phyloP scores from a whole-genome alignment of 2,329 filamentous ascomycete species.

The Phoma herbarum region DNA sequence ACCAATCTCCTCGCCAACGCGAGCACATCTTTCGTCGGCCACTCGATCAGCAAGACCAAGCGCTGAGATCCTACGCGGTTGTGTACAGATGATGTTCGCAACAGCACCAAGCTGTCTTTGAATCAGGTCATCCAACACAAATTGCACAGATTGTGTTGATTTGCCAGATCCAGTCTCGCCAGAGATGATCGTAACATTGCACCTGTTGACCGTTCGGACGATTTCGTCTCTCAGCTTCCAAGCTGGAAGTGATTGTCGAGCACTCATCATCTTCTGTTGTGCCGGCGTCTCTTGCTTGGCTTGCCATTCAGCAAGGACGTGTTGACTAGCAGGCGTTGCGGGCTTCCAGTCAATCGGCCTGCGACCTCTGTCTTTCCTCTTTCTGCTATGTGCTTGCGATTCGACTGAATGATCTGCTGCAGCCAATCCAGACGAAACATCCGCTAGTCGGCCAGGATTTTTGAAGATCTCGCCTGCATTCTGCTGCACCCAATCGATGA shows the following conservation, averaged over 20 bases:
- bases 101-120: slow-evolving; percentile 74
- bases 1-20: slow-evolving; percentile 86
- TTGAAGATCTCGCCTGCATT: slow-evolving; percentile 84
- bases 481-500: slow-evolving; percentile 90
- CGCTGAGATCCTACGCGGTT: slow-evolving; percentile 92
- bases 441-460: slow-evolving; percentile 81
- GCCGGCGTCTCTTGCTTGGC: slow-evolving; percentile 69
- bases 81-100: slow-evolving; percentile 93
- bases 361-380: slow-evolving; percentile 35
- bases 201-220: slow-evolving; percentile 74
- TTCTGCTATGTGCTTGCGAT: slow-evolving; percentile 26
- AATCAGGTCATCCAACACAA: slow-evolving; percentile 91
- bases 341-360: slow-evolving; percentile 71
- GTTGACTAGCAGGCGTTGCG: slow-evolving; percentile 66
- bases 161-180: slow-evolving; percentile 98
- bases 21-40: slow-evolving; percentile 84
- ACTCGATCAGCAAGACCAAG: slow-evolving; percentile 94
- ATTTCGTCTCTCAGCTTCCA: slow-evolving; percentile 85
- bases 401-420: slow-evolving; percentile 57
- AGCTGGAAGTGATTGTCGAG: slow-evolving; percentile 79
- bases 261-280: slow-evolving; percentile 77
- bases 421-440: slow-evolving; percentile 78
- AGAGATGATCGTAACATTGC: slow-evolving; percentile 95
- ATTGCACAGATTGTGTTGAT: slow-evolving; percentile 96
- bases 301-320: slow-evolving; percentile 71